Evolutionary conservation across 2,329 filamentous ascomycete genomes (phyloP).

Genomic region (Ophiocordyceps camponoti-saundersi): DNA sequence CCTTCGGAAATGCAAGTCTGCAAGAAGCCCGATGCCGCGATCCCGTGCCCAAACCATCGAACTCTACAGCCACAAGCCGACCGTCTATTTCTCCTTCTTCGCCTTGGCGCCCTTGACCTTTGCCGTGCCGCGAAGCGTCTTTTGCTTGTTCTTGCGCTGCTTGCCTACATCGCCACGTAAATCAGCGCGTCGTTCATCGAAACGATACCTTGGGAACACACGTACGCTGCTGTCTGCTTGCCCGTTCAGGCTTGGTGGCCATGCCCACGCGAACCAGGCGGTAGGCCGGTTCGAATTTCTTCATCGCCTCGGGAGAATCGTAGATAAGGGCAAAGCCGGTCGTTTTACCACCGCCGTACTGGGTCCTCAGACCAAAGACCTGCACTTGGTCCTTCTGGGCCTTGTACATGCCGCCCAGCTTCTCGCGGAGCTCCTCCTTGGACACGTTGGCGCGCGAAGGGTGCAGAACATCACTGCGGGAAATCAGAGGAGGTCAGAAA

Average conservation of each 20-base stretch:
- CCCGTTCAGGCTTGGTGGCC: conserved; percentile 90
- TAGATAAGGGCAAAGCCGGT: conserved; percentile 98
- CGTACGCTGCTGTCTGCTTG: conserved; percentile 97
- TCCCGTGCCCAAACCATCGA: conserved; percentile 11
- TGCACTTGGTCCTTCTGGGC: conserved; percentile 92
- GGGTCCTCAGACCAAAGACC: conserved; percentile 96
- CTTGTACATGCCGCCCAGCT: conserved; percentile 95
- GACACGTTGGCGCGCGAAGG: conserved; percentile 95
- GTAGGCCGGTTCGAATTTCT: conserved; percentile 99
- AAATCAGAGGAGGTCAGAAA: conserved; percentile 2
- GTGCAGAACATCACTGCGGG: conserved; percentile 89
- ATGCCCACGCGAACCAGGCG: conserved; percentile 86
- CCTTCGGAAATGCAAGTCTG: conserved; percentile 7
- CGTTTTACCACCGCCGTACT: conserved; percentile 99
- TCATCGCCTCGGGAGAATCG: conserved; percentile 94
- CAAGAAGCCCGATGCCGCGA: conserved; percentile 12
- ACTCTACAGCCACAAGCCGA: conserved; percentile 11
- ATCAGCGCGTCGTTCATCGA: conserved; percentile 5
- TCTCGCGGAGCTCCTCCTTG: conserved; percentile 95
- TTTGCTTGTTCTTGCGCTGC: conserved; percentile 99
- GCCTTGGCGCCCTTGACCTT: conserved; percentile 93
- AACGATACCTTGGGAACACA: conserved; percentile 14
- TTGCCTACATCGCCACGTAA: conserved; percentile 52
- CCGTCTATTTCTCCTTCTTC: conserved; percentile 82
- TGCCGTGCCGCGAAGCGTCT: conserved; percentile 93